These are phyloP conservation scores for Didymella arachidicola DNA, from an alignment of 2,329 filamentous ascomycete genomes.

Conservation along the genomic window DNA sequence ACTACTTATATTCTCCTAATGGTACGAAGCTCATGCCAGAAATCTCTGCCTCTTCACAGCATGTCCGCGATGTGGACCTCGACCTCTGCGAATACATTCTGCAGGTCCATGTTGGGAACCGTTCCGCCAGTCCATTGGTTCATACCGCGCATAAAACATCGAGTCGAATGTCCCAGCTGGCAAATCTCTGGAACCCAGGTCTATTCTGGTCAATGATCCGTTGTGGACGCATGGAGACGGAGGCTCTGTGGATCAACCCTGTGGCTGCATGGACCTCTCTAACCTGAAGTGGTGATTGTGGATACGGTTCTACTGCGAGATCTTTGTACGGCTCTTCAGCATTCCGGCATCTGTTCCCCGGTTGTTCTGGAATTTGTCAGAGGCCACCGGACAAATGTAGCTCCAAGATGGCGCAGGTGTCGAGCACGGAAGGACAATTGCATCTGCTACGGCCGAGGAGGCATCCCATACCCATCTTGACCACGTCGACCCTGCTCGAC, in stretches of 20 bases:
- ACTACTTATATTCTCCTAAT: conserved; percentile 9
- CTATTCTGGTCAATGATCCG: conserved; percentile 17
- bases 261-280: conserved; percentile 1
- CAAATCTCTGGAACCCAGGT: conserved; percentile 9
- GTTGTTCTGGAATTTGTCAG: conserved; percentile 8
- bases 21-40: conserved; percentile 7
- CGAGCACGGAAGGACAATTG: neutral
- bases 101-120: conserved; percentile 11
- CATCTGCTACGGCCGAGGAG: conserved; percentile 2
- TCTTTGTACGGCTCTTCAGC: conserved; percentile 6
- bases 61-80: conserved; percentile 18
- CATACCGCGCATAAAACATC: conserved; percentile 8
- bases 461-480: neutral
- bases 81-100: conserved; percentile 8
- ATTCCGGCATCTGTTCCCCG: conserved; percentile 1
- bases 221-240: conserved; percentile 6
- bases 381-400: neutral
- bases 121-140: conserved; percentile 9
- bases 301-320: conserved; percentile 7
- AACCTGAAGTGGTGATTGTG: conserved; percentile 13
- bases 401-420: neutral
- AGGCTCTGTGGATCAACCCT: conserved; percentile 21
- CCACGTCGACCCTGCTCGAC: conserved; percentile 10
- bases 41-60: conserved; percentile 18
- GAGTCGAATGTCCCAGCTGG: conserved; percentile 9